Conservation (phyloP, 83 land plant genomes). For the Thuja plicata region DNA sequence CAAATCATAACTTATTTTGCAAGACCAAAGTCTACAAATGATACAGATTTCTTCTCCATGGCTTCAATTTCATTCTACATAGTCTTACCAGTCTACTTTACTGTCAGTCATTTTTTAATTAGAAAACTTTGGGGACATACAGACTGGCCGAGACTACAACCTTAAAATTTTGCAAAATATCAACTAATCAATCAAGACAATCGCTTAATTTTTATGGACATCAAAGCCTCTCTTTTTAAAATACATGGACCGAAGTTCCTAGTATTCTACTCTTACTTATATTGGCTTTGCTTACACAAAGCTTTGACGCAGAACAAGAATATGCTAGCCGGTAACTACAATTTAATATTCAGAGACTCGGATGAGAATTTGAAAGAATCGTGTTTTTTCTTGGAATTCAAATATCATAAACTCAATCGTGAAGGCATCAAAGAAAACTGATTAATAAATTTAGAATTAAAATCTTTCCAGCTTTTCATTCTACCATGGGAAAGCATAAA, state of each 20-base stretch:
- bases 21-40: not conserved
- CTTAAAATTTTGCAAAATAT: not conserved
- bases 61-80: not conserved
- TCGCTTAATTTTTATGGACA: not conserved
- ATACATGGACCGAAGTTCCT: not conserved
- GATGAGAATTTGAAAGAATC: not conserved
- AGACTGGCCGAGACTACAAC: not conserved
- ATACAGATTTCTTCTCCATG: not conserved
- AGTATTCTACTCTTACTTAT: not conserved
- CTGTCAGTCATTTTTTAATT: not conserved
- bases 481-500: not conserved
- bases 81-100: not conserved
- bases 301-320: not conserved
- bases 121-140: not conserved
- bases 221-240: not conserved
- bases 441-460: not conserved
- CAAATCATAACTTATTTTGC: not conserved
- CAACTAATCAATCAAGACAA: not conserved
- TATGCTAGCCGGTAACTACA: not conserved
- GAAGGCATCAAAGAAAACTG: not conserved
- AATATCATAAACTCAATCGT: not conserved
- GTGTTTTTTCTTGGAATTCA: not conserved
- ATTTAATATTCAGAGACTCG: not conserved
- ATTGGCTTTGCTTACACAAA: not conserved
- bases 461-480: not conserved